Evolutionary conservation across 2,329 filamentous ascomycete genomes (phyloP), one percentile per base, ranked within the genome.

Genomic region (Cercospora zeae-maydis): DNA sequence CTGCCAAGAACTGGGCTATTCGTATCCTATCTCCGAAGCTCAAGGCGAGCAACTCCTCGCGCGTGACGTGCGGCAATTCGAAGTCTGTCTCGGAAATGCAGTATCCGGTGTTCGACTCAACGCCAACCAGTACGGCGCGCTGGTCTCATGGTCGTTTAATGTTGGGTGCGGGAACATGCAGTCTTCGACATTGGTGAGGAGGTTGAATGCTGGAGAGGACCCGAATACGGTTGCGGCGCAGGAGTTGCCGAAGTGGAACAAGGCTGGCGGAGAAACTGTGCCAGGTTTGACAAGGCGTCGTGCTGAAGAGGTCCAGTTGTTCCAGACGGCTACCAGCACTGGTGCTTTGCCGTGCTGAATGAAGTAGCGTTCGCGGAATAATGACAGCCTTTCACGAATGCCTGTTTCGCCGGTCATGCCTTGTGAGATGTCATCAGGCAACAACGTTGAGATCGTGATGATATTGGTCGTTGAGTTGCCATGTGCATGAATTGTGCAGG

Each of bases 131-230:
- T 63, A 61, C 33, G 57, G 61, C 21, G 63, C 61, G 10, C 14
- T 63, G 57, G 58, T 66, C 9, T 66, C 58, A 1, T 66, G 63
- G 63, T 58, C 61, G 1, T 63, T 58, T 47, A 63, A 61, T 21
- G 58, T 59, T 8, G 63, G 63, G 16, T 65, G 61, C 47, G 63
- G 52, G 3, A 63, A 63, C 27, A 65, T 63, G 58, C 31, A 52
- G 34, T 60, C 49, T 36, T 65, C 60, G 21, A 60, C 59, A 19
- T 57, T 65, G 16, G 53, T 65, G 51, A 42, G 24, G 19, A 60
- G 60, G 31, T 42, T 63, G 6, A 60, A 65, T 52, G 52, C 27
- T 27, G 53, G 63, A n/a, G 63, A 61, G 39, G 47, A 60, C 31
- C 60, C 56, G 9, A 61, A 63, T 27, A 63, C 56, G 4, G 63